Evolutionary conservation across 257 asterid species (phyloP), one percentile per base, ranked within the genome.

Genomic region (Solanum ahanhuiri): DNA sequence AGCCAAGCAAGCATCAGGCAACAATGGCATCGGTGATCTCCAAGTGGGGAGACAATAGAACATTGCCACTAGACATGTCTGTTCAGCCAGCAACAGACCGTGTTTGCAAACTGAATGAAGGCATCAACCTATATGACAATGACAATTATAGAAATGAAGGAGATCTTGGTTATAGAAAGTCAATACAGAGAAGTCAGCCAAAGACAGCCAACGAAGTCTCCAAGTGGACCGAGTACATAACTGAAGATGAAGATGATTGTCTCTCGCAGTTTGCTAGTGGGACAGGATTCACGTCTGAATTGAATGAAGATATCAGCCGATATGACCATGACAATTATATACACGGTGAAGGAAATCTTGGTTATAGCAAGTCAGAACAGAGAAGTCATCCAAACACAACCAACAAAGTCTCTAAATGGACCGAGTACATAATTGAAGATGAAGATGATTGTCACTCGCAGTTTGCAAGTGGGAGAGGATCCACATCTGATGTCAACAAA

Each of bases 161-260:
- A n/a, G 22, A 66, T 30, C 70, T 63, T 66, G 86, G 34, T 11
- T 37, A 58, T 39, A 76, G 30, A 41, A 28, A 25, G 35, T 86
- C 86, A 71, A n/a, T 17, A 20, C 83, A 12, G 51, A 83, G 28
- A 39, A 34, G 66, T 85, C 88, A 39, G 73, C 45, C 30, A 20
- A 77, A 83, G 48, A 75, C 87, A 20, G 81, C 82, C 22, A 90
- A 92, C 76, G 84, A 87, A 15, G 75, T 87, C 58, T 92, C 96
- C 45, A 96, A 95, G 90, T 95, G 98, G 98, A 92, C 90, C 58
- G 91, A 92, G 77, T 96, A 90, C 89, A 85, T 96, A 20, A 88
- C 86, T 30, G 85, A 84, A 4, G 88, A 92, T 23, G 88, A 85
- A 90, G 89, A 72, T 15, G 73, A 82, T 10, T 86, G 86, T 20